Evolutionary conservation across 2,329 filamentous ascomycete genomes (phyloP).

Genomic region (Talaromyces amestolkiae): DNA sequence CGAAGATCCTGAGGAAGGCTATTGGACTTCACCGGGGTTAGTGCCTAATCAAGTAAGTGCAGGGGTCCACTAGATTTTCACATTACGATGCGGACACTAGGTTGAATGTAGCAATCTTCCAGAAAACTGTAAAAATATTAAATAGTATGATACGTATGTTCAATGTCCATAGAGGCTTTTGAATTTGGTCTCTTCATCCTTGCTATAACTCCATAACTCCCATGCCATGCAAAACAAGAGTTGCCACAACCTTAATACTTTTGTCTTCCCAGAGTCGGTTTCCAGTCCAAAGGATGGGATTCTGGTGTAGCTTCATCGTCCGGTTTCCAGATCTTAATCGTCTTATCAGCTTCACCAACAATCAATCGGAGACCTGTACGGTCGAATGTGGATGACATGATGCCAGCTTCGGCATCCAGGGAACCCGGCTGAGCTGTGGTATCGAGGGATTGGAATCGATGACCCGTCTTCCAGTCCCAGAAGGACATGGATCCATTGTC

Average conservation of each 20-base stretch:
- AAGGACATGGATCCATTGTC: constrained; percentile 97
- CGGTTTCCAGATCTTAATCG: constrained; percentile 96
- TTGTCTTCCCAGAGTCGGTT: constrained; percentile 71
- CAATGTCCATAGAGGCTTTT: background rate
- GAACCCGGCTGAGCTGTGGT: constrained; percentile 92
- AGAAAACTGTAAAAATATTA: background rate
- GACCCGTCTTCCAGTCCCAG: constrained; percentile 98
- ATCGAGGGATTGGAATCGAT: constrained; percentile 85
- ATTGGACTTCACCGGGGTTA: background rate
- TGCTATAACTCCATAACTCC: constrained; percentile 27
- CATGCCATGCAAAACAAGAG: constrained; percentile 26
- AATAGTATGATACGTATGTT: no score
- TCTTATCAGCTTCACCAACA: constrained; percentile 95
- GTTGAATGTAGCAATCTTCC: background rate
- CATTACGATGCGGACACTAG: background rate
- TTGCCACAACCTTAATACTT: constrained; percentile 58
- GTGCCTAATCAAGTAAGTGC: background rate
- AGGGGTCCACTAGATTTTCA: background rate
- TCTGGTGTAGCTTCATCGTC: constrained; percentile 89
- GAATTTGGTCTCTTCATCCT: background rate
- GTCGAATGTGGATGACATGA: constrained; percentile 94
- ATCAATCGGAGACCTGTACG: constrained; percentile 84
- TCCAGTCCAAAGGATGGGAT: constrained; percentile 90
- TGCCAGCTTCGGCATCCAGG: constrained; percentile 86
- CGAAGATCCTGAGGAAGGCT: background rate